Evolutionary conservation across 805 yeast species (phyloP).

Genomic region (Saturnispora mendoncae): DNA sequence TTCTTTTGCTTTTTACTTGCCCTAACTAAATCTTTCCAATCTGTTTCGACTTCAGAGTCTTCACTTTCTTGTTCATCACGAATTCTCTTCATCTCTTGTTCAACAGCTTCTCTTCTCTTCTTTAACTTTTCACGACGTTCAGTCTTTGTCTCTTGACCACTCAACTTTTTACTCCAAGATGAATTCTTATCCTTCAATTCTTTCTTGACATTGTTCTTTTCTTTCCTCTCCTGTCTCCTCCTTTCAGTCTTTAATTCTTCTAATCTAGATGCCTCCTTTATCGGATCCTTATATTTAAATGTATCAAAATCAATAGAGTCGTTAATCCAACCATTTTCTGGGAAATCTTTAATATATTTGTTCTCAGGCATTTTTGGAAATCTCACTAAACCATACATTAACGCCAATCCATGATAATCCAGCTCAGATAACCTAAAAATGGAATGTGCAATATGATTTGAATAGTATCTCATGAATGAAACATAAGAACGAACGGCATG

Average conservation of each 20-base stretch:
- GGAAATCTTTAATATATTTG: slow-evolving; percentile 41
- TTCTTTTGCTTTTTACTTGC: slow-evolving; percentile 53
- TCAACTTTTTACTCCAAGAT: slow-evolving; percentile 74
- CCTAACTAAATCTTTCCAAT: slow-evolving; percentile 82
- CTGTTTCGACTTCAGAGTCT: slow-evolving; percentile 43
- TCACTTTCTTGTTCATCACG: slow-evolving; percentile 32
- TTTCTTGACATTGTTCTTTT: slow-evolving; percentile 35
- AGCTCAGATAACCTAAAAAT: slow-evolving; percentile 69
- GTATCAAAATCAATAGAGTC: slow-evolving; percentile 56
- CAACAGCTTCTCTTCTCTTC: slow-evolving; percentile 60
- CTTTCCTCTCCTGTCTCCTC: slow-evolving; percentile 29
- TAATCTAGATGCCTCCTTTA: slow-evolving; percentile 54
- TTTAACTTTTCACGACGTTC: slow-evolving; percentile 62
- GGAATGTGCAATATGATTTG: slow-evolving; percentile 81
- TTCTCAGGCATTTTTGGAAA: slow-evolving; percentile 95
- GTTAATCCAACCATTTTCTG: slow-evolving; percentile 68
- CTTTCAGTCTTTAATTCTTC: slow-evolving; percentile 44
- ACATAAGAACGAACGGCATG: slow-evolving; percentile 72
- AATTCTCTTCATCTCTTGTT: slow-evolving; percentile 39
- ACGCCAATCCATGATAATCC: slow-evolving; percentile 66
- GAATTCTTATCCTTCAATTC: slow-evolving; percentile 44
- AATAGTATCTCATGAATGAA: slow-evolving; percentile 72
- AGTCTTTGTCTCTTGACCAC: slow-evolving; percentile 50
- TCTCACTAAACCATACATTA: slow-evolving; percentile 69
- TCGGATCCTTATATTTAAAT: slow-evolving; percentile 54